These are phyloP conservation scores for Sugiyamaella mastotermitis DNA, from an alignment of 805 yeast species.

Conservation along the genomic window DNA sequence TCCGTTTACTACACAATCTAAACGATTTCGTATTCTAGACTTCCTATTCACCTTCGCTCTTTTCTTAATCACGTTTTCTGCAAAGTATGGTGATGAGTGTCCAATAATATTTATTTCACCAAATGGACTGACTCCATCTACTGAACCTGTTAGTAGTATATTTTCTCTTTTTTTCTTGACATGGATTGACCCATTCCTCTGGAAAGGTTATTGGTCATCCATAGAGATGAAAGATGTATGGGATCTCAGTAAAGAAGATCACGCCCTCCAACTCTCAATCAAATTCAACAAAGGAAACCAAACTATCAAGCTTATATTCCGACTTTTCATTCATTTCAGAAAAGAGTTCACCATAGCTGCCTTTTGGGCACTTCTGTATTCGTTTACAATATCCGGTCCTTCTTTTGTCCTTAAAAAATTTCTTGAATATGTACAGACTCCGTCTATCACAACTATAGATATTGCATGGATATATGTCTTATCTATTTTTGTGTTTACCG, in stretches of 20 bases:
- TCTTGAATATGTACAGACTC: slow-evolving; percentile 75
- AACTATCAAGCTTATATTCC: slow-evolving; percentile 47
- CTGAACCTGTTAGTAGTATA: slow-evolving; percentile 60
- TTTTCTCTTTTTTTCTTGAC: slow-evolving; percentile 57
- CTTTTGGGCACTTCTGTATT: slow-evolving; percentile 62
- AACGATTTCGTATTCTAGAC: slow-evolving; percentile 10
- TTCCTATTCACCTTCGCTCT: slow-evolving; percentile 41
- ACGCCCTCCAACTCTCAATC: slow-evolving; percentile 62
- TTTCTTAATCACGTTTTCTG: slow-evolving; percentile 45
- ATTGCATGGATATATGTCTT: slow-evolving; percentile 84
- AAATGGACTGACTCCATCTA: slow-evolving; percentile 55
- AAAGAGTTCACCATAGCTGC: slow-evolving; percentile 57
- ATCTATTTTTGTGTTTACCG: slow-evolving; percentile 58
- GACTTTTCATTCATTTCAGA: slow-evolving; percentile 57
- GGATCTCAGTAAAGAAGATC: slow-evolving; percentile 75
- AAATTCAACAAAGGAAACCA: slow-evolving; percentile 43
- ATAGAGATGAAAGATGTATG: slow-evolving; percentile 63
- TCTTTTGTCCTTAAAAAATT: slow-evolving; percentile 67
- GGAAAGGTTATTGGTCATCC: slow-evolving; percentile 51
- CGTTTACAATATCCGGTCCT: slow-evolving; percentile 65
- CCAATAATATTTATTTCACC: slow-evolving; percentile 32
- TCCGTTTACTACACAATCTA: slow-evolving; percentile 13
- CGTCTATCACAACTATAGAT: slow-evolving; percentile 48
- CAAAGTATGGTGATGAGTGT: slow-evolving; percentile 61
- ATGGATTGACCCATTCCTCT: slow-evolving; percentile 68